phyloP scores from a whole-genome alignment of 495 filamentous ascomycete genomes.

The Bacidia gigantensis region DNA sequence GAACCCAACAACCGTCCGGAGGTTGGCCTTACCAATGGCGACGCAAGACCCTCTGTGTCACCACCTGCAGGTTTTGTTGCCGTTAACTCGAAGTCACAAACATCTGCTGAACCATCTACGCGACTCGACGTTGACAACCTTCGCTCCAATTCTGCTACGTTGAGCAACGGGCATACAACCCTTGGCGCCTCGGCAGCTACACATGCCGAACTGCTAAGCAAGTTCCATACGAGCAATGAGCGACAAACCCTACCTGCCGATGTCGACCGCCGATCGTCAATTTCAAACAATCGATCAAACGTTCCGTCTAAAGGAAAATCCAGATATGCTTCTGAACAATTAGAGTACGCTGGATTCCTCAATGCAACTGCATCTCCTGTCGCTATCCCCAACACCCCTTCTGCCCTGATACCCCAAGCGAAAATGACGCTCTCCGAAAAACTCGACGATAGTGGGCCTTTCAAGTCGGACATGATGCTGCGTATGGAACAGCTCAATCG shows the following conservation, averaged over 20 bases:
- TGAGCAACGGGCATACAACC: constrained; percentile 35
- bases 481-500: constrained; percentile 62
- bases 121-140: constrained; percentile 24
- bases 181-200: constrained; percentile 40
- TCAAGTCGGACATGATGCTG: constrained; percentile 51
- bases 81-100: constrained; percentile 34
- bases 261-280: constrained; percentile 5
- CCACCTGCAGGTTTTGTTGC: constrained; percentile 43
- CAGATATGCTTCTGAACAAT: constrained; percentile 17
- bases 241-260: constrained; percentile 25
- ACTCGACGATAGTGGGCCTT: constrained; percentile 46
- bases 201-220: constrained; percentile 39
- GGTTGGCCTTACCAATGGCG: constrained; percentile 16
- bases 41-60: constrained; percentile 23
- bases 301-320: constrained; percentile 13
- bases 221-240: constrained; percentile 44
- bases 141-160: constrained; percentile 23
- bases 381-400: constrained; percentile 37
- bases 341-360: constrained; percentile 19
- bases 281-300: constrained; percentile 3
- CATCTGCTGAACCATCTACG: constrained; percentile 24
- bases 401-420: constrained; percentile 30
- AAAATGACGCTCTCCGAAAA: constrained; percentile 33
- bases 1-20: not conserved
- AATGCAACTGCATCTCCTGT: constrained; percentile 30